These are phyloP conservation scores for Apiotrichum akiyoshidainum DNA, from an alignment of 1,284 basidiomycete genomes.

Conservation along the genomic window DNA sequence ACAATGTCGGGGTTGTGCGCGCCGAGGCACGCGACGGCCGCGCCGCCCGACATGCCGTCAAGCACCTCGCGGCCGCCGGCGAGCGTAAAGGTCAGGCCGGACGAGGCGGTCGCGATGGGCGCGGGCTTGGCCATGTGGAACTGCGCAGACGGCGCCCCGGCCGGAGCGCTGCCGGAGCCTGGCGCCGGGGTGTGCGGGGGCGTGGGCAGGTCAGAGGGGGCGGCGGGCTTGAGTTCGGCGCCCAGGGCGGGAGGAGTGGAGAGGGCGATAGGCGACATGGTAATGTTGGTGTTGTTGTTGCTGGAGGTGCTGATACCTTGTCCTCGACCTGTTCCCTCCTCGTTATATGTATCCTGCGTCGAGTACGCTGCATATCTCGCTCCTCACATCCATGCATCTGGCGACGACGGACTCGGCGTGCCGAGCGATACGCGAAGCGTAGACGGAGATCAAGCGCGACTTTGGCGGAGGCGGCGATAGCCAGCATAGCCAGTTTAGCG, in stretches of 20 bases:
- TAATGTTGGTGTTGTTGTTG: neutral
- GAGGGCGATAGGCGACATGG: neutral
- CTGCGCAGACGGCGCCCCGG: neutral
- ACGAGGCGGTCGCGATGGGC: neutral
- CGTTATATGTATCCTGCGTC: too few relatives aligned
- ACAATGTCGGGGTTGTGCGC: conserved; percentile 61
- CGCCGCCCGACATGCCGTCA: conserved; percentile 59
- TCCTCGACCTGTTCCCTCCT: too few relatives aligned
- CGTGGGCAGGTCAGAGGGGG: neutral
- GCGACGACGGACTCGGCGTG: too few relatives aligned
- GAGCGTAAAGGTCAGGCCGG: conserved; percentile 11
- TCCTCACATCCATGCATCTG: too few relatives aligned
- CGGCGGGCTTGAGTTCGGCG: neutral
- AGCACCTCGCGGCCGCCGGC: conserved; percentile 24
- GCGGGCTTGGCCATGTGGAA: conserved; percentile 5
- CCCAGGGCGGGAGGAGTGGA: neutral
- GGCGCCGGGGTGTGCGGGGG: neutral
- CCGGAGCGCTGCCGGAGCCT: neutral
- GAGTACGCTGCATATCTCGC: too few relatives aligned
- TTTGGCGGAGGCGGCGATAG: neutral
- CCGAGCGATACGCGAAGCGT: neutral
- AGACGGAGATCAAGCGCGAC: neutral
- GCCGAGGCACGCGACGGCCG: conserved; percentile 75
- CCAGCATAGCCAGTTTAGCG: too few relatives aligned
- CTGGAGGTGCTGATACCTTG: too few relatives aligned